phyloP scores from a whole-genome alignment of 2,329 filamentous ascomycete genomes.

The Colletotrichum salicis region DNA sequence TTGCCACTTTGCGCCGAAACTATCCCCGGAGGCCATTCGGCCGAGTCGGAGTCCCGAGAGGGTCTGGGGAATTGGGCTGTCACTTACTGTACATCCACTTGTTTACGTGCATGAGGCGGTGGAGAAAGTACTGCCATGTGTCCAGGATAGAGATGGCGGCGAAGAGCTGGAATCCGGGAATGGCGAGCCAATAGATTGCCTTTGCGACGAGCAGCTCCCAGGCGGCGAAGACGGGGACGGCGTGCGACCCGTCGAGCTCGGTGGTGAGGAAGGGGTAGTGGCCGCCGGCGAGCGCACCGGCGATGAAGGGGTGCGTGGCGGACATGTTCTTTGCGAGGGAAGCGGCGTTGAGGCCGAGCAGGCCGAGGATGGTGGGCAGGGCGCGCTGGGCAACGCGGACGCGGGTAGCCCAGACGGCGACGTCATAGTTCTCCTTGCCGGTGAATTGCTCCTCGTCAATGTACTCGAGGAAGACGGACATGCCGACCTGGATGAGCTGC shows the following conservation, averaged over 20 bases:
- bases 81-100: conserved; percentile 93
- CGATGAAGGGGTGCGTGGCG: conserved; percentile 76
- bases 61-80: conserved; percentile 57
- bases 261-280: conserved; percentile 79
- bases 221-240: conserved; percentile 76
- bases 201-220: conserved; percentile 85
- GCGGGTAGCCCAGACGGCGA: conserved; percentile 89
- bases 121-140: conserved; percentile 98
- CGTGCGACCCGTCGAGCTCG: conserved; percentile 61
- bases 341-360: conserved; percentile 80
- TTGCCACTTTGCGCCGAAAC: conserved; percentile 13
- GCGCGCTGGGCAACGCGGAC: conserved; percentile 81
- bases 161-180: conserved; percentile 82
- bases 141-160: conserved; percentile 83
- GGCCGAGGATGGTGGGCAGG: conserved; percentile 76
- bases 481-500: conserved; percentile 86
- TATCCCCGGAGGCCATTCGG: not conserved
- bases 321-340: conserved; percentile 81
- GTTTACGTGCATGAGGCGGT: conserved; percentile 97
- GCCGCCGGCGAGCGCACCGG: conserved; percentile 81
- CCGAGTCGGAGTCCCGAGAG: conserved; percentile 63
- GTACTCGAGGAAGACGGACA: conserved; percentile 73
- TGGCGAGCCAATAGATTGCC: conserved; percentile 79
- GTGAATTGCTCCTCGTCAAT: conserved; percentile 79
- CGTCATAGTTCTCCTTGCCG: conserved; percentile 85